Evolutionary conservation across 2,329 filamentous ascomycete species (phyloP), one percentile per base, ranked within the genome.

Genomic region (Claviceps fusiformis): DNA sequence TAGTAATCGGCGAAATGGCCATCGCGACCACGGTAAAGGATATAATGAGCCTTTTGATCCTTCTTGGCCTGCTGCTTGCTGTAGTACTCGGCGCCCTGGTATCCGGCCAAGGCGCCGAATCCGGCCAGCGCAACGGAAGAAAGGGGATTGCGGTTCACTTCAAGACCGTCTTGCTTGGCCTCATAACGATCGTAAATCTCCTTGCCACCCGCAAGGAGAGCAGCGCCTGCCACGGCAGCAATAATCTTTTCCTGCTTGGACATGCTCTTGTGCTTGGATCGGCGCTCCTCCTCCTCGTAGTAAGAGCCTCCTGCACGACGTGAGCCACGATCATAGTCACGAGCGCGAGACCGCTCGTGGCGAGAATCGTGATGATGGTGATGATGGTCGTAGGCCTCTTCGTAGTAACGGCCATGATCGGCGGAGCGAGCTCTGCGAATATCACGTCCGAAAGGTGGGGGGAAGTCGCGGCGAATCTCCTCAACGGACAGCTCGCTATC

Each of bases 391-490:
- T 74, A 73, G 50, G 74, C 67, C 59, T 73, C 79, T 56, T 83
- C 79, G 66, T 83, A 79, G 63, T 81, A 75, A 24, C 47, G 51
- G 58, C 73, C 72, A 49, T 78, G 75, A 55, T 84, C 83, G 55
- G 78, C 79, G 7, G 85, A 87, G 62, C 83, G 79, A 61, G 84
- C 75, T 56, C 85, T 80, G 61, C 81, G 78, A 43, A 77, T 64
- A 58, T 80, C 79, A 55, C 69, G 68, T 58, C 75, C 65, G 10
- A 61, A 60, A n/a, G 84, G 85, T 7, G 89, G 87, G 37, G 88
- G 88, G 64, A 95, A 95, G 62, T 95, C 87, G 61, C 89, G 83
- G 60, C 82, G 82, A 57, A 95, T 82, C 71, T 95, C 88, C 71
- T 95, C 91, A 65, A 95, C 71, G 2, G 84, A 84, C 31, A 85